Percentiles rank a stretch among this genome's conserved stretches.
Conservation (phyloP, 306 rosid species). For the Crotalaria pallida region DNA sequence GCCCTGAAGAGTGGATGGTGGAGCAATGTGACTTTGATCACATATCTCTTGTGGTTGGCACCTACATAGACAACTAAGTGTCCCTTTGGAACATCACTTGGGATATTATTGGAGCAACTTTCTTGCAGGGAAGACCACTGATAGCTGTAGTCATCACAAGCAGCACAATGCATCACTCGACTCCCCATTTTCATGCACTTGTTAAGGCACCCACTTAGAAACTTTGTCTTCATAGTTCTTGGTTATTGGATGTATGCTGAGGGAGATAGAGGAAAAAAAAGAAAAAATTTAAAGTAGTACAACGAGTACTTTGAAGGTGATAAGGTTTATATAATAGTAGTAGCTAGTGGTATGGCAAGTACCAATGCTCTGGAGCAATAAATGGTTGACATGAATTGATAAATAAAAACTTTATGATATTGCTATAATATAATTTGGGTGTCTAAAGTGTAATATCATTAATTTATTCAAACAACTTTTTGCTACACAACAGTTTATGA, state of each 20-base stretch:
- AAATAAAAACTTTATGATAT: slow-evolving; percentile 35
- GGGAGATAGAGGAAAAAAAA: background rate
- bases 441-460: too few relatives aligned
- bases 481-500: too few relatives aligned
- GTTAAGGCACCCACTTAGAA: slow-evolving; percentile 50
- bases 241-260: background rate
- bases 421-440: background rate
- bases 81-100: slow-evolving; percentile 93
- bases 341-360: slow-evolving; percentile 33
- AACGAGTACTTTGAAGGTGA: slow-evolving; percentile 35
- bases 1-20: slow-evolving; percentile 84
- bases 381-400: slow-evolving; percentile 57
- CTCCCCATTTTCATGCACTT: slow-evolving; percentile 72
- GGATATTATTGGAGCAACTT: slow-evolving; percentile 45
- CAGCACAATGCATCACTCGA: slow-evolving; percentile 38
- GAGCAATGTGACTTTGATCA: slow-evolving; percentile 55
- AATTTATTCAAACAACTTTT: too few relatives aligned
- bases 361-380: slow-evolving; percentile 34
- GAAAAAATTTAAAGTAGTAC: background rate
- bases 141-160: slow-evolving; percentile 47
- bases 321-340: slow-evolving; percentile 50
- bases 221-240: slow-evolving; percentile 31
- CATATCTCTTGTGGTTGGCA: slow-evolving; percentile 66
- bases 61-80: slow-evolving; percentile 90
- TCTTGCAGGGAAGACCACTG: slow-evolving; percentile 48